Percentiles rank a stretch among this genome's conserved stretches.
phyloP scores from a whole-genome alignment of 257 asterid species.

The Ocimum tenuiflorum region DNA sequence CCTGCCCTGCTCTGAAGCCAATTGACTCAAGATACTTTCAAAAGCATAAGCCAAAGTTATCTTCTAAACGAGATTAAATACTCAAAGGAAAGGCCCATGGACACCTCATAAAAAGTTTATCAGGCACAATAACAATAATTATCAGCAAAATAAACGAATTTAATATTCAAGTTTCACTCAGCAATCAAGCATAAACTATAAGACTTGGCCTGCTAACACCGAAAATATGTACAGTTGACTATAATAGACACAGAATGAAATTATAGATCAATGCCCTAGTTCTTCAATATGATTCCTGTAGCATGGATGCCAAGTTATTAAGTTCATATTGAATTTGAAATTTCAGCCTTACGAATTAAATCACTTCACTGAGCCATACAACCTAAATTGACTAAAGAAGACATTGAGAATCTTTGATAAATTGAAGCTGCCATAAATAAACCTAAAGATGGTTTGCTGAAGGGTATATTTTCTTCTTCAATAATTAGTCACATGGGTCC shows the following conservation, averaged over 20 bases:
- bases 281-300: background rate
- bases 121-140: too few relatives aligned
- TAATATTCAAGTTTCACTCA: too few relatives aligned
- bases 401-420: background rate
- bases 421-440: background rate
- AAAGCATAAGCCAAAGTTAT: background rate
- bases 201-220: background rate
- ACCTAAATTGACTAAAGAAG: background rate
- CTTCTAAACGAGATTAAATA: too few relatives aligned
- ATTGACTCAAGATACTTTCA: too few relatives aligned
- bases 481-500: background rate
- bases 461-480: background rate
- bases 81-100: too few relatives aligned
- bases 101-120: too few relatives aligned
- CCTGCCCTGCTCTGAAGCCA: too few relatives aligned
- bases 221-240: background rate
- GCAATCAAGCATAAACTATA: too few relatives aligned
- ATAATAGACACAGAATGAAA: background rate
- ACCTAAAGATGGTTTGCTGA: background rate
- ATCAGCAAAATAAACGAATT: too few relatives aligned
- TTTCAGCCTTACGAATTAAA: conserved; percentile 4
- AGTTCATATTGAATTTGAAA: background rate
- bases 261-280: background rate
- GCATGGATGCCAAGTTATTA: background rate
- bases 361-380: background rate